These are phyloP conservation scores for Backusella luteola DNA, from an alignment of 192 early-diverging fungal species.

Conservation along the genomic window DNA sequence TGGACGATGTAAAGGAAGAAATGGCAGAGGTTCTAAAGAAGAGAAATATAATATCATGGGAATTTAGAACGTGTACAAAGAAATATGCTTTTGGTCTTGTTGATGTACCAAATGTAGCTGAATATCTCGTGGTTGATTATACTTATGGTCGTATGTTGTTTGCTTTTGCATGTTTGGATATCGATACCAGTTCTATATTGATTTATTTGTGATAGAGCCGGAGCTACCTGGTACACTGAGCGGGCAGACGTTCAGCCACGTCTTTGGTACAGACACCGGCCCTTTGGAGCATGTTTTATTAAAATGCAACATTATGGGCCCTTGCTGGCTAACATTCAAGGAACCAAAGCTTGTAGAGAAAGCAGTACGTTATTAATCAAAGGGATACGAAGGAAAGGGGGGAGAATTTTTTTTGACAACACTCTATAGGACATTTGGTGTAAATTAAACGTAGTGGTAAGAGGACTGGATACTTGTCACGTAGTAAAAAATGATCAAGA, in stretches of 20 bases:
- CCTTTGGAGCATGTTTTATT: conserved; percentile 89
- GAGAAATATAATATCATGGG: conserved; percentile 56
- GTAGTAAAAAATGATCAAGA: conserved; percentile 52
- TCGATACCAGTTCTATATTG: conserved; percentile 10
- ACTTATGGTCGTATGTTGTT: conserved; percentile 11
- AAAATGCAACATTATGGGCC: conserved; percentile 95
- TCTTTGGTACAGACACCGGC: conserved; percentile 84
- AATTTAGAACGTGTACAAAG: conserved; percentile 62
- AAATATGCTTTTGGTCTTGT: conserved; percentile 91
- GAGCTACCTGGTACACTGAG: conserved; percentile 53
- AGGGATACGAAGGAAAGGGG: background rate
- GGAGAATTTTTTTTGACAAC: background rate
- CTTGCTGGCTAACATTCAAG: conserved; percentile 84
- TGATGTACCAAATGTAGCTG: conserved; percentile 70
- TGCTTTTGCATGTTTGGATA: background rate
- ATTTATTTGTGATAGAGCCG: conserved; percentile 54
- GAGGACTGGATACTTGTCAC: conserved; percentile 62
- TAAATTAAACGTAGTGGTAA: conserved; percentile 64
- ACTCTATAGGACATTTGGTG: conserved; percentile 69
- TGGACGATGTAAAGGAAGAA: conserved; percentile 76
- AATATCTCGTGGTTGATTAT: conserved; percentile 78
- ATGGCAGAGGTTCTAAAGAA: conserved; percentile 60
- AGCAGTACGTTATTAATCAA: conserved; percentile 24
- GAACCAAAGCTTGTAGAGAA: conserved; percentile 44
- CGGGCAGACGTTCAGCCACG: conserved; percentile 74